Percentiles rank a stretch among this genome's conserved stretches.
These are phyloP conservation scores for Ilyonectria destructans DNA, from an alignment of 2,329 filamentous ascomycete genomes.

Conservation along the genomic window DNA sequence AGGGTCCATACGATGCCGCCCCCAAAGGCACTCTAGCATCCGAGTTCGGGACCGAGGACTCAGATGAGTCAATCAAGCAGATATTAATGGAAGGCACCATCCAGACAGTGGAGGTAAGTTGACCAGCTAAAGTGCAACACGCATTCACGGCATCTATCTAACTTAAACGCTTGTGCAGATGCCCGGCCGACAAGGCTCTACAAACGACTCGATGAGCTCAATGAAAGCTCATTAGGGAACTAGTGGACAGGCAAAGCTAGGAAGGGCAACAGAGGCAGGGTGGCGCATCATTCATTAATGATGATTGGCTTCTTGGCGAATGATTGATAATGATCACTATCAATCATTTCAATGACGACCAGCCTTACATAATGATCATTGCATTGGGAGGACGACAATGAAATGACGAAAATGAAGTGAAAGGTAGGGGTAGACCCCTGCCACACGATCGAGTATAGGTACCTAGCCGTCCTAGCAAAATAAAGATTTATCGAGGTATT, in stretches of 20 bases:
- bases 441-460: too few relatives aligned
- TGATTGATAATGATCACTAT: background rate
- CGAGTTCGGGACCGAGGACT: slow-evolving; percentile 87
- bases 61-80: slow-evolving; percentile 85
- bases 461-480: background rate
- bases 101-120: slow-evolving; percentile 72
- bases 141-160: slow-evolving; percentile 11
- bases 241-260: slow-evolving; percentile 11
- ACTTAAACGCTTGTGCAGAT: slow-evolving; percentile 57
- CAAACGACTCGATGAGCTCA: slow-evolving; percentile 67
- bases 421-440: background rate
- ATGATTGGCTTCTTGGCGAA: background rate
- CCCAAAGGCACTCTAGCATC: slow-evolving; percentile 83
- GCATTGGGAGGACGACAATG: background rate
- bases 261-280: background rate
- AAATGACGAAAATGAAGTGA: slow-evolving; percentile 1
- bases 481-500: too few relatives aligned
- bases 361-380: background rate
- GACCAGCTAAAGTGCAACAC: background rate
- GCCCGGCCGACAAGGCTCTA: slow-evolving; percentile 66
- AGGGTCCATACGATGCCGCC: slow-evolving; percentile 84
- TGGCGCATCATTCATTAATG: background rate
- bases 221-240: slow-evolving; percentile 59
- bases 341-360: background rate
- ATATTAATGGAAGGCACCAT: slow-evolving; percentile 84